These are phyloP conservation scores for Yamadazyma nakazawae DNA, from an alignment of 805 yeast species.

Conservation along the genomic window DNA sequence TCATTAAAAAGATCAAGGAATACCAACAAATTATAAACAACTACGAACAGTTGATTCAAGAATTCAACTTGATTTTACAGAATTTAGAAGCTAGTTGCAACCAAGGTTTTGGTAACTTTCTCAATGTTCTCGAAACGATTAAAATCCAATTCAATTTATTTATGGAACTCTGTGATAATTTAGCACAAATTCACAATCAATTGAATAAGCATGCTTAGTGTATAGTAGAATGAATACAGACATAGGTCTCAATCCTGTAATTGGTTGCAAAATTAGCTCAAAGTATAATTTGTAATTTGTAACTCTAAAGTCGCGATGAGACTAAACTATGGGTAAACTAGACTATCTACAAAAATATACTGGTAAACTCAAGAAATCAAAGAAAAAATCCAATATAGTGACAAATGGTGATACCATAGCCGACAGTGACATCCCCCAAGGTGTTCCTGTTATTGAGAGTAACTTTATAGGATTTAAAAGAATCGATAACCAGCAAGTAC, in stretches of 20 bases:
- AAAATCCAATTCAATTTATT: constrained; percentile 66
- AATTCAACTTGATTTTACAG: constrained; percentile 50
- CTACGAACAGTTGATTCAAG: constrained; percentile 62
- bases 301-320: constrained; percentile 1
- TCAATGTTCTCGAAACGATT: constrained; percentile 55
- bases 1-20: constrained; percentile 48
- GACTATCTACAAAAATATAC: constrained; percentile 10
- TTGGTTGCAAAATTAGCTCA: neutral
- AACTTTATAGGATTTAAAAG: constrained; percentile 32
- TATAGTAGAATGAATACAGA: constrained; percentile 1
- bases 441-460: neutral
- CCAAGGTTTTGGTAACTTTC: constrained; percentile 40
- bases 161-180: constrained; percentile 70
- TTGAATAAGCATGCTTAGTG: constrained; percentile 15
- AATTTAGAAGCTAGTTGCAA: constrained; percentile 39
- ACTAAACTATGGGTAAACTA: constrained; percentile 6
- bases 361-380: constrained; percentile 9
- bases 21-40: constrained; percentile 48
- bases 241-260: neutral
- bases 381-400: constrained; percentile 8
- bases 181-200: constrained; percentile 62
- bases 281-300: constrained; percentile 5
- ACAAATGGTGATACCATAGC: constrained; percentile 7
- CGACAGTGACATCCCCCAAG: neutral
- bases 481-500: constrained; percentile 24